Conservation (phyloP, 768 basidiomycete genomes). For the Nevesoporus exiguus region DNA sequence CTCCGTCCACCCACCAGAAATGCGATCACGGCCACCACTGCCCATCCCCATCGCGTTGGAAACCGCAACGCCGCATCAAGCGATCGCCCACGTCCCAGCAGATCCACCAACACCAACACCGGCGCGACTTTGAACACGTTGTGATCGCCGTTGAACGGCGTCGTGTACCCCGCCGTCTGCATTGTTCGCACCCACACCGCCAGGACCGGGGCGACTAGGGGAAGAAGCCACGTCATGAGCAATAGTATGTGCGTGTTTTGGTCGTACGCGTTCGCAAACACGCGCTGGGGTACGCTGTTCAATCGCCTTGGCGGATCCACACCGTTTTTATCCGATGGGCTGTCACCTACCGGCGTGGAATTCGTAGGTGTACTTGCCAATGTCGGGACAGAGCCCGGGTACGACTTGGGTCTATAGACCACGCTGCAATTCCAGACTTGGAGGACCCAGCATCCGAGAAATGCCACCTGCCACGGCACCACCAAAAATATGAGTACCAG, state of each 20-base stretch:
- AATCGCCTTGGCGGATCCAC: constrained; percentile 1
- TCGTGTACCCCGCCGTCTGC: constrained; percentile 70
- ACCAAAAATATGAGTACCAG: constrained; percentile 65
- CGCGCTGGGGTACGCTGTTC: not conserved
- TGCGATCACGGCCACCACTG: constrained; percentile 47
- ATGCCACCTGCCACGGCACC: constrained; percentile 92
- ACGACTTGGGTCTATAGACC: constrained; percentile 9
- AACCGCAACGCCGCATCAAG: constrained; percentile 34
- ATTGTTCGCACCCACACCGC: constrained; percentile 90
- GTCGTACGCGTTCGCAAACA: constrained; percentile 34
- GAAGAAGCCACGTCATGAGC: constrained; percentile 78
- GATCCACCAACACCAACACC: constrained; percentile 61
- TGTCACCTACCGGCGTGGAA: constrained; percentile 22
- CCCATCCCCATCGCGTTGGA: constrained; percentile 51
- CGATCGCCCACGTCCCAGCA: constrained; percentile 49
- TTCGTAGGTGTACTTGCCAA: constrained; percentile 21
- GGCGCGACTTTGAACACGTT: constrained; percentile 62
- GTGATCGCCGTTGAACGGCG: constrained; percentile 83
- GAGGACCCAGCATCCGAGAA: constrained; percentile 78
- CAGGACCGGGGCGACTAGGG: constrained; percentile 71
- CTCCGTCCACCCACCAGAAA: constrained; percentile 66
- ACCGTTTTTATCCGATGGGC: constrained; percentile 7
- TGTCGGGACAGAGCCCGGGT: constrained; percentile 27
- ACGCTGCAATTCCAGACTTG: constrained; percentile 66
- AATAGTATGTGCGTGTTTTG: constrained; percentile 63